Evolutionary conservation across 192 early-diverging fungal species (phyloP), one percentile per base, ranked within the genome.

Genomic region (Funneliformis mosseae): DNA sequence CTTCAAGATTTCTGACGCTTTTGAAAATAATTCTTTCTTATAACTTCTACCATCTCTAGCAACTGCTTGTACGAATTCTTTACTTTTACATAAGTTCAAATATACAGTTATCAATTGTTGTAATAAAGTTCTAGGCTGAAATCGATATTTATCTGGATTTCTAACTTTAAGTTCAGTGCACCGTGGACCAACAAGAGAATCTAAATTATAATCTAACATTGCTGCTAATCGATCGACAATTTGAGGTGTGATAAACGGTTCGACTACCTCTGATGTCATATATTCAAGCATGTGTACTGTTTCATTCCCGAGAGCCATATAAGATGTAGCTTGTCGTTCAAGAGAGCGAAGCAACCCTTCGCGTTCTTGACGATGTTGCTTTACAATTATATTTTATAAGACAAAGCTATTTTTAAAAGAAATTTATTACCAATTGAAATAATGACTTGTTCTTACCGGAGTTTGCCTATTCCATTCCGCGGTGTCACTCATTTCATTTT

Each of bases 121-220:
- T 25, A 99, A 85, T 8, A 98, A 85, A 23, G 85, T 84, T 43
- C 94, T 94, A 7, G 97, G 97, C 38, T 92, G 90, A 89, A 98
- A 99, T 14, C 92, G 89, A 83, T 97, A 99, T 69, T 96, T 95
- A 79, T 95, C 91, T 21, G 91, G 92, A 78, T 93, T 91, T 81
- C 91, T 91, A 68, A 95, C 93, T 67, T 55, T 66, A 18, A 99
- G 86, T 74, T 93, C 95, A 1, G 95, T 94, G 86, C 95, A 96
- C 77, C 93, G 92, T 10, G 96, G 96, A 0, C 98, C 98, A 1
- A 96, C 96, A 67, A 99, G 85, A 45, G 93, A 92, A 8, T 92
- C 86, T 48, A 99, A 86, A 76, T 97, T 98, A 83, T 95, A 97
- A 85, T 99, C 95, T 64, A 99, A 88, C 98, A 99, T 99, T n/a